Evolutionary conservation across 2,329 filamentous ascomycete genomes (phyloP), one percentile per base, ranked within the genome.

Genomic region (Fusarium anthophilum): DNA sequence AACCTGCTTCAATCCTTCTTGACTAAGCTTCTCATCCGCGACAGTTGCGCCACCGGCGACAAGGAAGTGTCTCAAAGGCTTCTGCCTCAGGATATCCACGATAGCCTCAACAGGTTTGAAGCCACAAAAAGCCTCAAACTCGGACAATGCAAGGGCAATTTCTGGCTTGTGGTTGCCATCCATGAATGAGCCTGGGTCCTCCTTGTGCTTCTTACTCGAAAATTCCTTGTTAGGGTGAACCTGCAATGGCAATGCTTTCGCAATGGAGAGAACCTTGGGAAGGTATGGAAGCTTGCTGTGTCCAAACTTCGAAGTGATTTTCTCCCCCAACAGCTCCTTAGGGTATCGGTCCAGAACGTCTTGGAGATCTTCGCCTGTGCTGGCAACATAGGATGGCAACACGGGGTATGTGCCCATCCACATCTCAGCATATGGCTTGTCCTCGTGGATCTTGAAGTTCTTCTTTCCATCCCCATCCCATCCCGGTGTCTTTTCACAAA

Each of bases 111-210:
- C 83, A 0, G 91, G 90, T 78, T 93, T 94, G 84, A 91, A 95
- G 11, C 93, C 93, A 15, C 90, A 91, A 75, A 95, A 95, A 0
- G 92, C 90, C 80, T 95, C 92, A 76, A 95, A 95, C 28, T 90
- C 88, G 18, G 88, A 86, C 2, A 95, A 82, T 0, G 93, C 92
- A 3, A 95, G 84, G 2, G 93, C 92, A 60, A 95, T 95, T 79
- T 95, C 93, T 3, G 93, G 93, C 82, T 95, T 95, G 84, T 95
- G 92, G 80, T 95, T 95, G 6, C 88, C 83, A 73, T 95, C 92
- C 3, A 88, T 89, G 80, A 93, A 95, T 65, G 90, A 87, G 6
- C 89, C 81, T 0, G 92, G 92, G 61, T 94, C 86, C 72, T 89
- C 80, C 61, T 87, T 79, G 82, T 94, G 91, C 5, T 94, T 86